These are phyloP conservation scores for Neurospora sp. DNA, from an alignment of 2,329 filamentous ascomycete genomes.

Conservation along the genomic window DNA sequence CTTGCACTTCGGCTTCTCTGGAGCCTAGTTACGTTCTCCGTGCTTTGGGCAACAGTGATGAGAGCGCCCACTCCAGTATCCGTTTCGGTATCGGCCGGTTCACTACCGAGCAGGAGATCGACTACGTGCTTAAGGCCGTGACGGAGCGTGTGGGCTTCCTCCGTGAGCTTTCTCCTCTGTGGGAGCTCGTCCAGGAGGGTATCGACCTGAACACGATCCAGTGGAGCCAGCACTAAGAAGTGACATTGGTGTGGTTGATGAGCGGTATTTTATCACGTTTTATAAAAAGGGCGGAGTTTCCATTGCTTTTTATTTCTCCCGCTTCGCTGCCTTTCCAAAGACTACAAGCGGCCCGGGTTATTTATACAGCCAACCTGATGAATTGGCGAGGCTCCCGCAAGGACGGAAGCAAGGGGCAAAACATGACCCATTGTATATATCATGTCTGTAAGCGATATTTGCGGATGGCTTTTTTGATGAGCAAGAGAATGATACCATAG, in stretches of 20 bases:
- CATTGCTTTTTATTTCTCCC: not conserved
- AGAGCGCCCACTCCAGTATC: constrained; percentile 96
- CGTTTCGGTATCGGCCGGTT: constrained; percentile 95
- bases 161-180: constrained; percentile 86
- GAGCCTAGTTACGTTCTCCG: constrained; percentile 95
- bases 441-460: not conserved
- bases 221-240: constrained; percentile 83
- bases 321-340: not conserved
- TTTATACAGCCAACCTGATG: not conserved
- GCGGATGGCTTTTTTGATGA: not conserved
- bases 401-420: not conserved
- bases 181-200: constrained; percentile 96
- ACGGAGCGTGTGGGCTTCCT: constrained; percentile 84
- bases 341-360: not conserved
- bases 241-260: not conserved
- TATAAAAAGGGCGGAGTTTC: not conserved
- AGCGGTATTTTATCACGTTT: not conserved
- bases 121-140: constrained; percentile 94
- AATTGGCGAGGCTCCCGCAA: not conserved
- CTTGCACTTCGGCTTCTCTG: constrained; percentile 91
- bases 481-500: not conserved
- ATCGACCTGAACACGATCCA: constrained; percentile 93
- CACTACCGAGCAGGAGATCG: constrained; percentile 89
- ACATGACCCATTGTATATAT: not conserved
- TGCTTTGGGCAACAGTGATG: constrained; percentile 89